phyloP scores from a whole-genome alignment of 1,284 basidiomycete genomes.

The Heterobasidion occidentale region DNA sequence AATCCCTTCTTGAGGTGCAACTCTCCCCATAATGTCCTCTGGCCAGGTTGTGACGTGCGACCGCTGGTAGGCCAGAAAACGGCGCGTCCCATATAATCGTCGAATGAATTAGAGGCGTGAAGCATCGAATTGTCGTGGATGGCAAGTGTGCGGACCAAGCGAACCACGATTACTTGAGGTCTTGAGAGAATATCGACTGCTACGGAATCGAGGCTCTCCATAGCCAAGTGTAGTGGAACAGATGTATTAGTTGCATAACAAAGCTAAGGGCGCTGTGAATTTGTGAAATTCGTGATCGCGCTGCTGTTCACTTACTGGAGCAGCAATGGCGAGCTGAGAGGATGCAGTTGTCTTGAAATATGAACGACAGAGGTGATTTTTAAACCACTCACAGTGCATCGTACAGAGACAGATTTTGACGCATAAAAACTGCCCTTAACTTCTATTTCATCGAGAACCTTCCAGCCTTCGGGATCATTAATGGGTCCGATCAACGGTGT shows the following conservation, averaged over 20 bases:
- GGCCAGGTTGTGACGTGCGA: slow-evolving; percentile 16
- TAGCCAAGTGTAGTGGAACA: slow-evolving; percentile 38
- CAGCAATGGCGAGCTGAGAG: slow-evolving; percentile 41
- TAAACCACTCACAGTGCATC: slow-evolving; percentile 28
- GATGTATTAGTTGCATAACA: slow-evolving; percentile 39
- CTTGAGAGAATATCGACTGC: slow-evolving; percentile 40
- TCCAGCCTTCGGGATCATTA: slow-evolving; percentile 44
- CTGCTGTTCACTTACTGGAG: slow-evolving; percentile 32
- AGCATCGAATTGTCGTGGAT: slow-evolving; percentile 31
- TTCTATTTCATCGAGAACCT: slow-evolving; percentile 26
- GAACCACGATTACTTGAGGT: slow-evolving; percentile 21
- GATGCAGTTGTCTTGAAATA: background rate
- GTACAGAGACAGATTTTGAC: slow-evolving; percentile 28
- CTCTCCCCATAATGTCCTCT: slow-evolving; percentile 37
- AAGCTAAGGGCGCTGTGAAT: slow-evolving; percentile 23
- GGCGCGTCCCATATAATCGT: slow-evolving; percentile 31
- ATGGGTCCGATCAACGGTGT: slow-evolving; percentile 32
- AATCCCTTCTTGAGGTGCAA: slow-evolving; percentile 35
- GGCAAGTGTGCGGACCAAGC: slow-evolving; percentile 26
- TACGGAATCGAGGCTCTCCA: slow-evolving; percentile 34
- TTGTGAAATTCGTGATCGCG: background rate
- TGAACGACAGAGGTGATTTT: background rate
- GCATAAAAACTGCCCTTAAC: slow-evolving; percentile 39
- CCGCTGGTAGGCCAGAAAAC: slow-evolving; percentile 38
- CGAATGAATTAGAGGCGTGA: slow-evolving; percentile 39